Percentiles rank a stretch among this genome's conserved stretches.
Evolutionary conservation across 371 early-diverging fungal genomes (phyloP).

Genomic region (Conidiobolus incongruus): DNA sequence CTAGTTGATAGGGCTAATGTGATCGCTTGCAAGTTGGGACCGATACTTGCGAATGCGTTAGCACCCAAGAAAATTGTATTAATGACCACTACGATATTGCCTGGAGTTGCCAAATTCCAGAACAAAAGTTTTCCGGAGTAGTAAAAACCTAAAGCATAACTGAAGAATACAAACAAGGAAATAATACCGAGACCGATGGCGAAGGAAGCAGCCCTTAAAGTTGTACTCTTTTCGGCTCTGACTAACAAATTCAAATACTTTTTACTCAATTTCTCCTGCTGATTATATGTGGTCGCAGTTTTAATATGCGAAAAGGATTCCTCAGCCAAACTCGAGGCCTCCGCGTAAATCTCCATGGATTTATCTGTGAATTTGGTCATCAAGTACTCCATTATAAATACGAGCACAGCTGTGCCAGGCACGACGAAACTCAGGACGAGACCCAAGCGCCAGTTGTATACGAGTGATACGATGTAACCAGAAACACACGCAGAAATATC

Average conservation of each 20-base stretch:
- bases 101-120: too few species aligned
- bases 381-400: constrained; percentile 52
- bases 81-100: too few species aligned
- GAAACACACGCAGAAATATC: constrained; percentile 48
- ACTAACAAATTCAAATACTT: constrained; percentile 29
- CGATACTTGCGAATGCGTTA: too few species aligned
- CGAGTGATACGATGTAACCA: constrained; percentile 70
- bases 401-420: constrained; percentile 19
- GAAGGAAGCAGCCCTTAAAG: too few species aligned
- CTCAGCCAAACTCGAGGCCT: constrained; percentile 43
- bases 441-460: constrained; percentile 65
- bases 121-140: constrained; percentile 22
- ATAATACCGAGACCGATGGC: constrained; percentile 36
- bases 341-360: constrained; percentile 28
- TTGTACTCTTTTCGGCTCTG: too few species aligned
- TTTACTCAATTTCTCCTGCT: constrained; percentile 35
- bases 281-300: constrained; percentile 69
- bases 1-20: too few species aligned
- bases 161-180: constrained; percentile 27
- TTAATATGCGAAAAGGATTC: constrained; percentile 69
- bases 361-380: constrained; percentile 21
- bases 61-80: too few species aligned
- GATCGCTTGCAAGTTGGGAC: too few species aligned
- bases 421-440: constrained; percentile 28
- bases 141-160: constrained; percentile 29